Evolutionary conservation across 2,329 filamentous ascomycete genomes (phyloP), one percentile per base, ranked within the genome.

Genomic region (Plectosphaerella sp.): DNA sequence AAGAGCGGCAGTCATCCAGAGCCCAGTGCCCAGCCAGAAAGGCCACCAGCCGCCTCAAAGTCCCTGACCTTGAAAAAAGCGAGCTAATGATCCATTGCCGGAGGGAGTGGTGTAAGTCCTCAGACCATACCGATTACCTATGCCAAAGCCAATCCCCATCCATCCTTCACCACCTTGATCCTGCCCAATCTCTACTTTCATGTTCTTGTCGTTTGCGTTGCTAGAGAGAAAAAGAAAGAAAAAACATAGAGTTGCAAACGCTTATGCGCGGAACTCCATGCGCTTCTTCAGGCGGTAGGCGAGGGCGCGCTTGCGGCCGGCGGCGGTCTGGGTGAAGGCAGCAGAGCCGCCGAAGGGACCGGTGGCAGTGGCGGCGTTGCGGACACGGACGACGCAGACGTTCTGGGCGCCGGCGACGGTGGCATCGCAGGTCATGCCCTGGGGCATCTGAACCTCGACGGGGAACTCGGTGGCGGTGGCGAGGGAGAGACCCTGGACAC

Each of bases 271-370:
- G 58, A 70, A 60, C 53, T 67, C 60, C 64, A 69, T 67, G 45
- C 67, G 65, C 64, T 70, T 70, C 64, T 64, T 68, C 15, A 71
- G 61, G 15, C 68, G 62, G 68, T 79, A 84, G 62, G 78, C 80
- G 52, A 86, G 69, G 39, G 83, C 81, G 47, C 83, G 74, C 80
- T 85, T 86, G 69, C 78, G 74, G 16, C 79, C 79, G 15, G 74
- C 72, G 14, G 76, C 51, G 51, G 73, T 76, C 75, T 85, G 81
- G 1, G 82, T 86, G 66, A 88, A 87, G 33, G 83, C 84, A 33
- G 76, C 82, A 14, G 80, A 83, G 50, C 84, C 84, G 61, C 85
- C 84, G 57, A 88, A 88, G 20, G 85, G 84, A 5, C 84, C 84
- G 28, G 28, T 33, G 10, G 84, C 82, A 16, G 76, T 68, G 12